phyloP scores from a whole-genome alignment of 1,139 yeast species.

The Pneumocystis jirovecii region DNA sequence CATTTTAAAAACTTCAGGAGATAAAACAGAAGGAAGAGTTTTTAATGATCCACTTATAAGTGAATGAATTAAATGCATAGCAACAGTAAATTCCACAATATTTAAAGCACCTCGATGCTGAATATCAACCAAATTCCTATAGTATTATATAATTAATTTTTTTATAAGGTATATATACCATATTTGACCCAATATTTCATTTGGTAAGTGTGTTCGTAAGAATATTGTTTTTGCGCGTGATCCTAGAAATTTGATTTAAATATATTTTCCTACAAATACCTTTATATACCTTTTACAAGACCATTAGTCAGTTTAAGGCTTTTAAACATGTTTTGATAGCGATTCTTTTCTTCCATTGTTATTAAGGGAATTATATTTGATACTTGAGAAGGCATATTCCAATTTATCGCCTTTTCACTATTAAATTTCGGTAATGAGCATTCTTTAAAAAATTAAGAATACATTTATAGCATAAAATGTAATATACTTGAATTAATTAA shows the following conservation, averaged over 20 bases:
- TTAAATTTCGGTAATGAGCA: conserved; percentile 29
- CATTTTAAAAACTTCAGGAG: conserved; percentile 45
- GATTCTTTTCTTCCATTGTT: conserved; percentile 9
- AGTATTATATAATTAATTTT: neutral
- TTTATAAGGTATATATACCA: conserved; percentile 33
- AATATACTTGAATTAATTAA: conserved; percentile 19
- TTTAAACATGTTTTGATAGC: conserved; percentile 9
- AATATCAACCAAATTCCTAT: conserved; percentile 51
- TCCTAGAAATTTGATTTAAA: neutral
- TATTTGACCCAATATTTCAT: conserved; percentile 61
- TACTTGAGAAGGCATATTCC: conserved; percentile 13
- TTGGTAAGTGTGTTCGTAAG: conserved; percentile 72
- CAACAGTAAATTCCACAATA: conserved; percentile 65
- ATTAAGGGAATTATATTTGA: conserved; percentile 15
- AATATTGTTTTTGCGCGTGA: conserved; percentile 60
- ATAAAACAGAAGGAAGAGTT: conserved; percentile 54
- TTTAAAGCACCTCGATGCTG: conserved; percentile 56
- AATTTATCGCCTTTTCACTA: conserved; percentile 11
- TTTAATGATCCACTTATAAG: conserved; percentile 51
- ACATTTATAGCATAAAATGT: neutral
- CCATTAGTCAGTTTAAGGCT: conserved; percentile 31
- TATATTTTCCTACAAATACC: neutral
- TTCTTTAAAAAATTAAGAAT: conserved; percentile 34
- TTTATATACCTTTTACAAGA: conserved; percentile 41
- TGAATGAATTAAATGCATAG: conserved; percentile 90